A percentile compares a stretch with the other conserved stretches of the same genome.
Evolutionary conservation across 2,329 filamentous ascomycete species (phyloP).

Genomic region (Aspergillus spinulosporus): DNA sequence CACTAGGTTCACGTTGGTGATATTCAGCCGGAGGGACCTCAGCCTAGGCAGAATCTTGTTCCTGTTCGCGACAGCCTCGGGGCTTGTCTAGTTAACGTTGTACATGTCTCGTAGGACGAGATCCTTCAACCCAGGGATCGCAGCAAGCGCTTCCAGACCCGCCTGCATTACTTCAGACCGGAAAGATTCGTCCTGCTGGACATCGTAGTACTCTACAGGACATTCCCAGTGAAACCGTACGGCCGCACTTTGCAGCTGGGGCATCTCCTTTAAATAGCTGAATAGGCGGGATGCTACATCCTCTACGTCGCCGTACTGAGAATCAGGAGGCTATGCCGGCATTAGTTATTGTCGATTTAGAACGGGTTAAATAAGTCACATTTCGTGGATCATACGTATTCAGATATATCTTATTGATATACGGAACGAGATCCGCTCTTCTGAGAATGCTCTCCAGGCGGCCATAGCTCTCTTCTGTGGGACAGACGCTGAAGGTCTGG

Average conservation of each 20-base stretch:
- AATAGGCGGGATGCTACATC: not conserved
- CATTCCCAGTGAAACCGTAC: constrained; percentile 10
- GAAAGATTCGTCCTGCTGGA: not conserved
- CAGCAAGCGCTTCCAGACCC: not conserved
- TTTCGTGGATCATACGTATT: not conserved
- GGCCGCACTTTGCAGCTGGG: constrained; percentile 3
- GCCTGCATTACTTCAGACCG: constrained; percentile 6
- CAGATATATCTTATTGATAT: constrained; percentile 4
- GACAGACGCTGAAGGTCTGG: not conserved
- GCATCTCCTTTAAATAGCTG: constrained; percentile 6
- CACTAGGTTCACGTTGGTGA: constrained; percentile 1
- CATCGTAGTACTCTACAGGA: not conserved
- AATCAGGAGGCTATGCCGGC: no score
- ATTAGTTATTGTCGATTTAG: not conserved
- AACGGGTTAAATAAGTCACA: not conserved
- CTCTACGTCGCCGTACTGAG: not conserved
- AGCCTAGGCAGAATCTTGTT: constrained; percentile 2
- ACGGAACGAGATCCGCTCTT: not conserved
- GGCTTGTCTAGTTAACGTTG: constrained; percentile 8
- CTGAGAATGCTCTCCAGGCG: not conserved
- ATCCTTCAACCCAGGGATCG: not conserved
- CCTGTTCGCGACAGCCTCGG: not conserved
- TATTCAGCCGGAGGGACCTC: constrained; percentile 10
- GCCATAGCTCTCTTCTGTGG: not conserved
- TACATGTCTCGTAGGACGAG: constrained; percentile 8